Conservation (phyloP, 2,329 filamentous ascomycete genomes). For the Penicillium sp. region DNA sequence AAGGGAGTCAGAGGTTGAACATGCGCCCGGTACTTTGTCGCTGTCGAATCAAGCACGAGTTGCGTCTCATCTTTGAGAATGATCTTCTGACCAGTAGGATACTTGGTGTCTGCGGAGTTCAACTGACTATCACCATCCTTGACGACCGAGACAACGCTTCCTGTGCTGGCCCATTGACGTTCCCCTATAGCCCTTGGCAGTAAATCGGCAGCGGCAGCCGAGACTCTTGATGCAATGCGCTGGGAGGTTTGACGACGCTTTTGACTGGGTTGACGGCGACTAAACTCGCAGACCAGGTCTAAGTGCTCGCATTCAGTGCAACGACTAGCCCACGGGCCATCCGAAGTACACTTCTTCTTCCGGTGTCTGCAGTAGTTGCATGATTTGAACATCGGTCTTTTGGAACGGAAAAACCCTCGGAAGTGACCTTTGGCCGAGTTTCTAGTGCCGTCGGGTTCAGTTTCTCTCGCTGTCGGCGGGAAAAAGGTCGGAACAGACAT, state of each 20-base stretch:
- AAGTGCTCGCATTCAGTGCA: constrained; percentile 10
- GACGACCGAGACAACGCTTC: not conserved
- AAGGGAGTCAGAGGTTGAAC: not conserved
- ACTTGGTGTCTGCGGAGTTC: not conserved
- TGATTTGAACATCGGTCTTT: constrained; percentile 10
- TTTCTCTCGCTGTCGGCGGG: not conserved
- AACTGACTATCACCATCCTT: not conserved
- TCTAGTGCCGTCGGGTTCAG: not conserved
- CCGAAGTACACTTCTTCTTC: constrained; percentile 10
- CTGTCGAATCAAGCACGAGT: not conserved
- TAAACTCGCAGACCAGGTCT: constrained; percentile 10
- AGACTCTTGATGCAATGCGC: constrained; percentile 1
- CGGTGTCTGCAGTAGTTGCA: constrained; percentile 11
- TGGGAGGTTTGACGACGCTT: constrained; percentile 5
- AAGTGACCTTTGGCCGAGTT: not conserved
- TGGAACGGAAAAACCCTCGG: not conserved
- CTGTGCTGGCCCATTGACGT: not conserved
- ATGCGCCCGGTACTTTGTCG: not conserved
- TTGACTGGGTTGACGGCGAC: constrained; percentile 8
- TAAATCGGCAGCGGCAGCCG: not conserved
- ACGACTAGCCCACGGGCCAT: constrained; percentile 6
- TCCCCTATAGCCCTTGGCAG: not conserved
- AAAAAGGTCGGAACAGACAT: not conserved
- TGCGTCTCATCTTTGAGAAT: not conserved
- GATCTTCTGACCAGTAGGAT: not conserved